Percentiles rank a stretch among this genome's conserved stretches.
phyloP scores from a whole-genome alignment of 208 protist species.

The Wallacemonas collosoma region DNA sequence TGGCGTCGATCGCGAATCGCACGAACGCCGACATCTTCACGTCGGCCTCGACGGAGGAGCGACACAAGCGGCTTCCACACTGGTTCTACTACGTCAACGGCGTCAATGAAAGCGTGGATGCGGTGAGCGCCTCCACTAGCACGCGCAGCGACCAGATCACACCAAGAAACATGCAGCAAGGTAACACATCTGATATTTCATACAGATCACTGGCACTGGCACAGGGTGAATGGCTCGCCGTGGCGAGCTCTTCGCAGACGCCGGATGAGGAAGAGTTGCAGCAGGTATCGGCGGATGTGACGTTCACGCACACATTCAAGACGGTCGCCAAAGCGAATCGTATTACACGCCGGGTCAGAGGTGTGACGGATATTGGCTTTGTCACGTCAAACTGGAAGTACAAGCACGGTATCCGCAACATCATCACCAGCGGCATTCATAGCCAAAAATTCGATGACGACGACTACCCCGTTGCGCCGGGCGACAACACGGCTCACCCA shows the following conservation, averaged over 20 bases:
- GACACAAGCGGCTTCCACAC: constrained; percentile 4
- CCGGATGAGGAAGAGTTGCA: constrained; percentile 24
- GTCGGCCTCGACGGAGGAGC: neutral
- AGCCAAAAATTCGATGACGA: too few species aligned
- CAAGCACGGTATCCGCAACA: neutral
- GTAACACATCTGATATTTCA: too few species aligned
- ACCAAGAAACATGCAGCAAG: too few species aligned
- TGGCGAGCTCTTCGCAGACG: constrained; percentile 20
- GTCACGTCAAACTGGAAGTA: neutral
- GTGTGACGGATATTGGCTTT: neutral
- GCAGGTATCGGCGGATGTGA: constrained; percentile 1
- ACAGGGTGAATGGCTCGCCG: constrained; percentile 13
- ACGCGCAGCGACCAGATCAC: too few species aligned
- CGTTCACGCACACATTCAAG: neutral
- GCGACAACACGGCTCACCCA: neutral
- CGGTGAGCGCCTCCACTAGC: too few species aligned
- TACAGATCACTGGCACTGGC: neutral
- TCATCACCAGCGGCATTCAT: neutral
- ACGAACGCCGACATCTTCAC: constrained; percentile 9
- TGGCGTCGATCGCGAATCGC: neutral
- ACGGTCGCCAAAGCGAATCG: neutral
- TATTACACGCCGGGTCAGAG: neutral
- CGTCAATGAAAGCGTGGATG: neutral
- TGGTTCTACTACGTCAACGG: constrained; percentile 11
- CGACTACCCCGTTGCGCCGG: too few species aligned